Percentiles rank a stretch among this genome's conserved stretches.
These are phyloP conservation scores for Nannochloropsis salina DNA, from an alignment of 108 stramenopile genomes.

Conservation along the genomic window DNA sequence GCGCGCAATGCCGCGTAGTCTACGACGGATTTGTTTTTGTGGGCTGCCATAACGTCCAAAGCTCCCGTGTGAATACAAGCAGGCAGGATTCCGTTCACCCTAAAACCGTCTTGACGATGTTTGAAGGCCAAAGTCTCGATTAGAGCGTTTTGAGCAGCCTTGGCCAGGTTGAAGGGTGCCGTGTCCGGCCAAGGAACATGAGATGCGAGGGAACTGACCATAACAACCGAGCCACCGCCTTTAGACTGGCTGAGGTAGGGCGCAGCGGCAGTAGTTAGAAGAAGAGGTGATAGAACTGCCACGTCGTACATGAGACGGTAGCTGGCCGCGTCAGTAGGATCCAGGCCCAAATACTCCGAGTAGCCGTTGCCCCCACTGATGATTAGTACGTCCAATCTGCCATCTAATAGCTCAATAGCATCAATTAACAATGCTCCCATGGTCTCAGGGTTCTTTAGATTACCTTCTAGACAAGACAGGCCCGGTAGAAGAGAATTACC, in stretches of 20 bases:
- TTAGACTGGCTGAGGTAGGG: not conserved
- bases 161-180: conserved; percentile 16
- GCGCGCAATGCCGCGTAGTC: not conserved
- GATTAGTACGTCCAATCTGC: not conserved
- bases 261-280: not conserved
- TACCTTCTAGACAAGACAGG: not conserved
- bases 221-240: not conserved
- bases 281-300: not conserved
- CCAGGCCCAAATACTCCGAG: conserved; percentile 9
- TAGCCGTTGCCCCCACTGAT: conserved; percentile 17
- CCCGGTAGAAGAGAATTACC: not conserved
- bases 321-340: not conserved
- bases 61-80: not conserved
- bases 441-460: not conserved
- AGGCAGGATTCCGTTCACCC: conserved; percentile 10
- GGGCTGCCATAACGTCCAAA: not conserved
- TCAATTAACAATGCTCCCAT: not conserved
- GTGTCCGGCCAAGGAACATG: not conserved
- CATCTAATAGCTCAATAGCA: not conserved
- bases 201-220: not conserved
- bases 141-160: not conserved
- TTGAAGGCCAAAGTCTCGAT: not conserved
- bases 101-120: conserved; percentile 5
- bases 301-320: conserved; percentile 20
- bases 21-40: not conserved